Percentiles rank a stretch among this genome's conserved stretches.
Conservation (phyloP, 139 green algal genomes). For the Haematococcus sp. region DNA sequence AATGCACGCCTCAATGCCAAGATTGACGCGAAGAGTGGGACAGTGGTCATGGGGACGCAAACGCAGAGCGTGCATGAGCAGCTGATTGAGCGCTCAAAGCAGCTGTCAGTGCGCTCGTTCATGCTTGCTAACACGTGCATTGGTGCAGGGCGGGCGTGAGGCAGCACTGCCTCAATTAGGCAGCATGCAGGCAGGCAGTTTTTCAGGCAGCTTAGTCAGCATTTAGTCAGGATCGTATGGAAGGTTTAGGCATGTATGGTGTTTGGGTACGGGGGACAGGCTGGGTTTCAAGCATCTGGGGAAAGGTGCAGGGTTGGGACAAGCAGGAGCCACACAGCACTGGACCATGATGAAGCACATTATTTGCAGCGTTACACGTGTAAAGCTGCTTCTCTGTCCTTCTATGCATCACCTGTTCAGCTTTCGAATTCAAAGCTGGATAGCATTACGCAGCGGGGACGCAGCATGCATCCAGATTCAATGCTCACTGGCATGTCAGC, state of each 20-base stretch:
- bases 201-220: not conserved
- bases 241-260: not conserved
- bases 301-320: too few relatives aligned
- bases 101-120: conserved; percentile 84
- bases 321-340: too few relatives aligned
- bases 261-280: not conserved
- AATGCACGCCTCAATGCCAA: conserved; percentile 93
- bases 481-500: too few relatives aligned
- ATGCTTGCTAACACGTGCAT: conserved; percentile 76
- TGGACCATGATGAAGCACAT: too few relatives aligned
- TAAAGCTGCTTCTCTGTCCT: too few relatives aligned
- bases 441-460: too few relatives aligned
- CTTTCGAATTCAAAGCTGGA: too few relatives aligned
- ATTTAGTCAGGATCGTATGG: not conserved
- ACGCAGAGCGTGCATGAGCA: conserved; percentile 66
- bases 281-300: too few relatives aligned
- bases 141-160: conserved; percentile 31
- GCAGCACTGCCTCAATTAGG: conserved; percentile 72
- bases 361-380: too few relatives aligned
- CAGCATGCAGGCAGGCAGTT: not conserved
- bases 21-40: conserved; percentile 92
- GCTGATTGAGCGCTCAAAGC: conserved; percentile 84
- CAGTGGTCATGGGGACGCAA: conserved; percentile 90
- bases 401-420: too few relatives aligned
- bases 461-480: too few relatives aligned